Conservation (phyloP, 768 basidiomycete genomes). For the Russula sp. region DNA sequence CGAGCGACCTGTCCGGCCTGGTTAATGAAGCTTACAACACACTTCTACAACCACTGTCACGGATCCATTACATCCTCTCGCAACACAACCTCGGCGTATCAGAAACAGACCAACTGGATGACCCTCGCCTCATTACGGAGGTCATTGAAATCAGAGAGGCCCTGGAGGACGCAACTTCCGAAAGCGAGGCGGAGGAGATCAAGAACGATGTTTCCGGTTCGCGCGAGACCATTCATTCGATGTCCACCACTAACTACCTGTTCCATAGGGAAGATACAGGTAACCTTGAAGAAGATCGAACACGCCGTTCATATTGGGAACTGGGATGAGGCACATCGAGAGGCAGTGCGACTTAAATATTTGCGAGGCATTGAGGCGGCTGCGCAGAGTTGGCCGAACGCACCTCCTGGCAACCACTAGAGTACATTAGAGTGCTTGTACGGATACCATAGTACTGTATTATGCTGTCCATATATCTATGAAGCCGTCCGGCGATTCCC, state of each 20-base stretch:
- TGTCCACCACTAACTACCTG: neutral
- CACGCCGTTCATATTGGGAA: conserved; percentile 48
- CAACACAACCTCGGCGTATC: conserved; percentile 54
- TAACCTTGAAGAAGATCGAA: conserved; percentile 48
- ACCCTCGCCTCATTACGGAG: conserved; percentile 66
- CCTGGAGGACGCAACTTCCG: conserved; percentile 60
- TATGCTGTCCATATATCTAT: neutral
- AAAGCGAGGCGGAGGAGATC: conserved; percentile 50
- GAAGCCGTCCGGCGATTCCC: neutral
- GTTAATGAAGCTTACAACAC: conserved; percentile 83
- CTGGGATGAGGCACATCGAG: conserved; percentile 56
- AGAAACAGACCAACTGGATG: conserved; percentile 72
- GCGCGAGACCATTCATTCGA: conserved; percentile 27
- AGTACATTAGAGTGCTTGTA: neutral
- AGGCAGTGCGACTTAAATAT: conserved; percentile 71
- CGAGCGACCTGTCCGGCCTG: conserved; percentile 64
- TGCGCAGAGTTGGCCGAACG: conserved; percentile 39
- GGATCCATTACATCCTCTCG: conserved; percentile 78
- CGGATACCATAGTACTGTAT: no score
- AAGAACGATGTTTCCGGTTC: conserved; percentile 54
- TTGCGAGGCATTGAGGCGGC: conserved; percentile 61
- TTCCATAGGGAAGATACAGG: conserved; percentile 50
- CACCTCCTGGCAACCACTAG: conserved; percentile 34
- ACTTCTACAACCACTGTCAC: conserved; percentile 65
- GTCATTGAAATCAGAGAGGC: conserved; percentile 78